phyloP scores from a whole-genome alignment of 2,329 filamentous ascomycete species.

The Calonectria multiphialidica region DNA sequence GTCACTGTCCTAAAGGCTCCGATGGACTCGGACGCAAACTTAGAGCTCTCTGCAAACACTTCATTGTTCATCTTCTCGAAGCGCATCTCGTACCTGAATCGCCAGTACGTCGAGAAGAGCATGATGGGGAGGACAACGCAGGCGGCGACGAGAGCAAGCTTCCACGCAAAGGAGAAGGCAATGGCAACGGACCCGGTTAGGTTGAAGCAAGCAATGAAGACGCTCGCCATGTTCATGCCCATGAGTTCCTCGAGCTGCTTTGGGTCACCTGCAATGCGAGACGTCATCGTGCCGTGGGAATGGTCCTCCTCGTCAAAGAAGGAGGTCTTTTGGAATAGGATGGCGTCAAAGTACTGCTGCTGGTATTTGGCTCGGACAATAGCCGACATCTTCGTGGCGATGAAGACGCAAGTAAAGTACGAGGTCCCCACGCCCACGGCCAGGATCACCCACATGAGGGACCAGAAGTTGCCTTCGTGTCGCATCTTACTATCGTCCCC shows the following conservation, averaged over 20 bases:
- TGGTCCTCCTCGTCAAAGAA: slow-evolving; percentile 74
- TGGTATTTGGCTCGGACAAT: slow-evolving; percentile 67
- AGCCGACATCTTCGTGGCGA: slow-evolving; percentile 59
- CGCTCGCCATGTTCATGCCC: slow-evolving; percentile 73
- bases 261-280: slow-evolving; percentile 67
- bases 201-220: slow-evolving; percentile 73
- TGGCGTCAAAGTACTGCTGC: slow-evolving; percentile 70
- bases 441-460: slow-evolving; percentile 73
- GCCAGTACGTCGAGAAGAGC: slow-evolving; percentile 61
- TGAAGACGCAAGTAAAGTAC: slow-evolving; percentile 59
- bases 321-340: slow-evolving; percentile 69
- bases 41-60: slow-evolving; percentile 78
- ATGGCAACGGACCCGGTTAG: slow-evolving; percentile 75
- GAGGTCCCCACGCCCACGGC: slow-evolving; percentile 64
- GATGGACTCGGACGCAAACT: slow-evolving; percentile 81
- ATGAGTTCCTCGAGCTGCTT: slow-evolving; percentile 73
- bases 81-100: slow-evolving; percentile 70
- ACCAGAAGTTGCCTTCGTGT: slow-evolving; percentile 69
- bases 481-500: slow-evolving; percentile 49
- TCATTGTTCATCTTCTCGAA: slow-evolving; percentile 77
- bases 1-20: slow-evolving; percentile 80
- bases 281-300: slow-evolving; percentile 70
- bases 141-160: slow-evolving; percentile 75
- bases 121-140: slow-evolving; percentile 70
- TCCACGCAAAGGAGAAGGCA: slow-evolving; percentile 81